Evolutionary conservation across 768 basidiomycete genomes (phyloP), one percentile per base, ranked within the genome.

Genomic region (Xerocomellus amylosporus): DNA sequence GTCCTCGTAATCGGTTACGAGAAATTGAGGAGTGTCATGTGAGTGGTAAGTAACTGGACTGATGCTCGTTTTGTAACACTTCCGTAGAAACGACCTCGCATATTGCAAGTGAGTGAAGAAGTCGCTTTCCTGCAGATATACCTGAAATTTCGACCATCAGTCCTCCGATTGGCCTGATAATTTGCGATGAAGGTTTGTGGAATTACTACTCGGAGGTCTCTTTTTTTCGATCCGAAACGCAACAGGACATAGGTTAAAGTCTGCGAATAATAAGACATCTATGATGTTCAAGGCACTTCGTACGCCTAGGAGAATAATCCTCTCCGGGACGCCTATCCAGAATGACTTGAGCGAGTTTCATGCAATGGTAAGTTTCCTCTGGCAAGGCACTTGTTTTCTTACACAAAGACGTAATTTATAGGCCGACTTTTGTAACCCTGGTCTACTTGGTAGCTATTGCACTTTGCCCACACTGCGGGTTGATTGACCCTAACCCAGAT

Each of bases 1-100:
- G 91, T 98, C 2, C 76, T 99, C 19, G 82, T 99, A 55, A 94
- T 98, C 55, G 94, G 97, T 3, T 99, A 99, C 67, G 97, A 98
- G 65, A 85, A 89, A 49, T 78, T 97, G 34, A 76, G 92, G 44
- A 87, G 83, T 17, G 85, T 93, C 8, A 85, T 92, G 93, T 92
- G 64, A 69, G 85, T 74, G 33, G 37, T 5, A 31, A 34, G 20
- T 7, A 36, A 10, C n/a, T 39, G 7, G 3, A 12, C 2, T 3
- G 33, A 14, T 41, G 10, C 28, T 40, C 33, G 24, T 47, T 49
- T 26, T 34, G 40, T 40, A 26, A 30, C 53, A 49, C 9, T 45
- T 51, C 37, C 46, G 7, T 51, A 86, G 85, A 53, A 73, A 73
- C 5, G 82, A 87, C 41, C 70, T 89, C 46, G 71, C 78, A 13